A percentile compares a stretch with the other conserved stretches of the same genome.
Evolutionary conservation across 371 early-diverging fungal genomes (phyloP).

Genomic region (Zychaea mexicana): DNA sequence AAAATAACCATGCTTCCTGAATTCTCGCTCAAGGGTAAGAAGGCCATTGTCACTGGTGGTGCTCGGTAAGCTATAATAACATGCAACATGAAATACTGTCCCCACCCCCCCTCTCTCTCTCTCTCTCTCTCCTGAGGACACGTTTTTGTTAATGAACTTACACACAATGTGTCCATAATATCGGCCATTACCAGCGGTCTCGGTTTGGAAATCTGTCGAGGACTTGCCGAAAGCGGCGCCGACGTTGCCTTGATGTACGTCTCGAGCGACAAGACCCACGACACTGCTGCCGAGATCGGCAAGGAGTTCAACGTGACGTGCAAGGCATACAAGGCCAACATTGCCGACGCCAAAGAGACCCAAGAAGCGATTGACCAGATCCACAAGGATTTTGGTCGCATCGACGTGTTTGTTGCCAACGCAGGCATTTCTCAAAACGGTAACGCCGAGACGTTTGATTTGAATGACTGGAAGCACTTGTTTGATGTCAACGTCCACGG

Average conservation of each 20-base stretch:
- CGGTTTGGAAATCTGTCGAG: slow-evolving; percentile 48
- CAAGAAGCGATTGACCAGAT: slow-evolving; percentile 36
- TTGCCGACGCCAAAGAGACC: slow-evolving; percentile 33
- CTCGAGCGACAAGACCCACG: slow-evolving; percentile 40
- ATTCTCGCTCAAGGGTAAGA: slow-evolving; percentile 47
- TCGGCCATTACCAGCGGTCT: too few relatives aligned
- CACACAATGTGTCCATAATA: too few relatives aligned
- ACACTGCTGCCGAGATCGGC: slow-evolving; percentile 37
- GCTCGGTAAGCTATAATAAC: slow-evolving; percentile 29
- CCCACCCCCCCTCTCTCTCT: too few relatives aligned
- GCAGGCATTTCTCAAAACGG: slow-evolving; percentile 46
- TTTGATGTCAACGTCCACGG: slow-evolving; percentile 54
- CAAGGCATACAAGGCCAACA: slow-evolving; percentile 47
- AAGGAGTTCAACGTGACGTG: slow-evolving; percentile 37
- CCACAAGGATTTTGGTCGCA: slow-evolving; percentile 40
- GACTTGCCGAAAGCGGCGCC: slow-evolving; percentile 50
- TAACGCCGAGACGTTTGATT: slow-evolving; percentile 33
- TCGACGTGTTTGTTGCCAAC: slow-evolving; percentile 53
- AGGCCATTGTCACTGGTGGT: slow-evolving; percentile 48
- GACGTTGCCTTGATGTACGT: slow-evolving; percentile 53
- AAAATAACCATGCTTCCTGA: slow-evolving; percentile 29
- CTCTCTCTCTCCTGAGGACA: too few relatives aligned
- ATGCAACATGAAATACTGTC: not conserved
- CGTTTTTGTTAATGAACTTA: not conserved
- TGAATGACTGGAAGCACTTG: slow-evolving; percentile 39